Conservation (phyloP, 2,329 filamentous ascomycete species). For the Exophiala xenobiotica region DNA sequence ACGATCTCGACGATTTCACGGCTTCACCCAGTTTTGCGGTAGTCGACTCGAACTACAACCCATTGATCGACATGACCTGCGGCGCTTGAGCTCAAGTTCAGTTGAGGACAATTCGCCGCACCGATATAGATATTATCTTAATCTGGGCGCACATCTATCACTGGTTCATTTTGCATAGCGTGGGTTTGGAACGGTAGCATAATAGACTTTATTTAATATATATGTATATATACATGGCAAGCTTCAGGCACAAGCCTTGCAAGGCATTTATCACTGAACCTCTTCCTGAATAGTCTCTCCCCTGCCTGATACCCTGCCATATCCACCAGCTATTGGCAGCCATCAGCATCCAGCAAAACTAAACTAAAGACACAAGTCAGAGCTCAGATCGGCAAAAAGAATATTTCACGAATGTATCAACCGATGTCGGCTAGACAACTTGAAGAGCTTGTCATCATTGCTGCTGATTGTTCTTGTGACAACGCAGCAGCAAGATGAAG, state of each 20-base stretch:
- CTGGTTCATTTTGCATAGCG: too few relatives aligned
- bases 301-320: too few relatives aligned
- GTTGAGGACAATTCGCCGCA: not conserved
- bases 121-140: not conserved
- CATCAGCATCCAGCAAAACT: not conserved
- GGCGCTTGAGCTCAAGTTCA: slow-evolving; percentile 14
- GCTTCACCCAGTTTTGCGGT: slow-evolving; percentile 72
- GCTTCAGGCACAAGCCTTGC: not conserved
- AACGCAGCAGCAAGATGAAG: slow-evolving; percentile 6
- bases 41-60: slow-evolving; percentile 48
- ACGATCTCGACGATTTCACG: slow-evolving; percentile 66
- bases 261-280: too few relatives aligned
- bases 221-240: too few relatives aligned
- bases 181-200: too few relatives aligned
- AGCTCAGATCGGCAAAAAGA: slow-evolving; percentile 32
- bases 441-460: slow-evolving; percentile 26
- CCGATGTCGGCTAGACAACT: slow-evolving; percentile 28
- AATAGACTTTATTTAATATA: too few relatives aligned
- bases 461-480: slow-evolving; percentile 27
- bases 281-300: not conserved
- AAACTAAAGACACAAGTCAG: slow-evolving; percentile 10
- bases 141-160: too few relatives aligned
- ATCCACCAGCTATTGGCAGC: too few relatives aligned
- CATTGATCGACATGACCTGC: slow-evolving; percentile 42
- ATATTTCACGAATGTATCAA: slow-evolving; percentile 24